Conservation (phyloP, 2,329 filamentous ascomycete species). For the Aspergillus sp. region DNA sequence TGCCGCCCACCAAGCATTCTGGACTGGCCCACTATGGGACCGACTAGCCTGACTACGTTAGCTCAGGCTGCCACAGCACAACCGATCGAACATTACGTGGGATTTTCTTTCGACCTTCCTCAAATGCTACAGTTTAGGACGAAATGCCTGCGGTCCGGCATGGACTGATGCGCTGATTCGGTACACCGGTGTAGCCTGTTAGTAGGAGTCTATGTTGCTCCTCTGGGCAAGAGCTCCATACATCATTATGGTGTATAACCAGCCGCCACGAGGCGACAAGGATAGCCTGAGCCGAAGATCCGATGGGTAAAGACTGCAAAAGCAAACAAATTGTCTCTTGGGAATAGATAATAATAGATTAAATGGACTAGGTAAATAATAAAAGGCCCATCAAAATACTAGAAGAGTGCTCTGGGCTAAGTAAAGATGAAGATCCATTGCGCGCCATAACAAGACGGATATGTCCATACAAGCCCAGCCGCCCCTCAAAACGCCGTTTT, state of each 20-base stretch:
- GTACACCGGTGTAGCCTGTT: no score
- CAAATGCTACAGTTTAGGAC: not conserved
- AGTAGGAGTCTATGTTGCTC: no score
- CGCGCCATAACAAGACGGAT: slow-evolving; percentile 5
- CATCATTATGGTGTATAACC: not conserved
- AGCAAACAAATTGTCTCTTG: not conserved
- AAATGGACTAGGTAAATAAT: not conserved
- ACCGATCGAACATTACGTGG: not conserved
- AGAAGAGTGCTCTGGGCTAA: not conserved
- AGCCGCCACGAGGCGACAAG: not conserved
- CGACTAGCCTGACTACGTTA: slow-evolving; percentile 1
- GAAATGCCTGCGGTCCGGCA: not conserved
- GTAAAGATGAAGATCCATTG: not conserved
- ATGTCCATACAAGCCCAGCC: slow-evolving; percentile 9
- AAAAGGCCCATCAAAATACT: not conserved
- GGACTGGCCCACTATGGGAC: not conserved
- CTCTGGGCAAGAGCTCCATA: not conserved
- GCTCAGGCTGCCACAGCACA: not conserved
- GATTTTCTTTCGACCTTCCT: not conserved
- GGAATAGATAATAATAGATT: not conserved
- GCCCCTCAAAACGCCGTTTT: slow-evolving; percentile 20
- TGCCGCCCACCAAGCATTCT: slow-evolving; percentile 6
- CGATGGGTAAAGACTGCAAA: not conserved
- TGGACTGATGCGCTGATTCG: not conserved
- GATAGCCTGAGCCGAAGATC: slow-evolving; percentile 4